Base-by-base conservation (phyloP, 1,284 basidiomycete genomes). In the Heterobasidion parviporum region DNA sequence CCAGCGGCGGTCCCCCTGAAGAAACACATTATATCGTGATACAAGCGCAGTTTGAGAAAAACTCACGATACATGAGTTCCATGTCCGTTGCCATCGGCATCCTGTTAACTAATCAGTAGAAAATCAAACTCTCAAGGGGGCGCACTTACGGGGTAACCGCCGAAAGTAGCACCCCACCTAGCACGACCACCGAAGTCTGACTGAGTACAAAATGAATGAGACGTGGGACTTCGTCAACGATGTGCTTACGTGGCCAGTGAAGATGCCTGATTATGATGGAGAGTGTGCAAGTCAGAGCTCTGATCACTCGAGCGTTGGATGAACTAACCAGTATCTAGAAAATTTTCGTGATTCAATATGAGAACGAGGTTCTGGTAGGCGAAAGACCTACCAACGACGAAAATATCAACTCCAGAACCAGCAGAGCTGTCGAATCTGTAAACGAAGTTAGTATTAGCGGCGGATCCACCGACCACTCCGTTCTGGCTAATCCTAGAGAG, bases 161-260 rank as follows among this genome's bases (percentile, higher is more conserved):
- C 68, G 55, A 73, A 72, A 14, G 81, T 85, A 63, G 78, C 79
- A 54, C 83, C 85, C 82, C 83, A 85, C 56, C 60, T 62, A 56
- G 87, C 88, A 57, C 88, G 82, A 38, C 85, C 85, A 62, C 82
- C 79, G 64, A 92, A 87, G 67, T 89, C 81, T 59, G 57, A 57
- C 72, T 75, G 55, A 14, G 20, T n/a, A 9, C 12, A n/a, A 16
- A 33, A n/a, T 20, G 43, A 48, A 48, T 16, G 18, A 18, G 16
- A 10, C 38, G 18, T 48, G n/a, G 1, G 41, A 43, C 41, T 12
- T 43, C 41, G 41, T 18, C 18, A 18, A 18, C 18, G 18, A 35
- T 33, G 18, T 18, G 18, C 18, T 10, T 57, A 75, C 76, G 68
- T 87, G 83, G 56, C 77, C 68, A 59, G 81, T 75, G 71, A 82